These are phyloP conservation scores for Melanopsichium pennsylvanicum DNA, from an alignment of 1,284 basidiomycete species.

Conservation along the genomic window DNA sequence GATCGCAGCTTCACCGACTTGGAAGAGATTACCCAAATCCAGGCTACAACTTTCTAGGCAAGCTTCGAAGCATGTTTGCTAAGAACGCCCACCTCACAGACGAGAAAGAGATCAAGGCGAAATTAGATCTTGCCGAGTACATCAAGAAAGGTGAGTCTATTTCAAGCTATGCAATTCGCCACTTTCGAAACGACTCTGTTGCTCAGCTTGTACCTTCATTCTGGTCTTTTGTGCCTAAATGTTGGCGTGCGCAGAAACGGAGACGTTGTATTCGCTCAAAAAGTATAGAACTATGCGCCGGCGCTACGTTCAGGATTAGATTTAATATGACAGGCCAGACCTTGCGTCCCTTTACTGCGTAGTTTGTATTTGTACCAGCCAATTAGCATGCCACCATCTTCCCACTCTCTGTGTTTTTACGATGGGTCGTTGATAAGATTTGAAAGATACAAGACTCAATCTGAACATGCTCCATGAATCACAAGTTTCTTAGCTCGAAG, in stretches of 20 bases:
- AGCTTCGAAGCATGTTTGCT: conserved; percentile 56
- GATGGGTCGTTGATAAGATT: too few relatives aligned
- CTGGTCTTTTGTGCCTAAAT: background rate
- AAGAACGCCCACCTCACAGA: conserved; percentile 60
- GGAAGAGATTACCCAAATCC: conserved; percentile 65
- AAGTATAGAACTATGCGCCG: conserved; percentile 61
- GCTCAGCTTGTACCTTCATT: background rate
- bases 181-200: background rate
- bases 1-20: conserved; percentile 57
- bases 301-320: conserved; percentile 43
- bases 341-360: too few relatives aligned
- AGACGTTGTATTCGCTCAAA: conserved; percentile 62
- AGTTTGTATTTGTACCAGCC: conserved; percentile 24
- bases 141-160: conserved; percentile 54
- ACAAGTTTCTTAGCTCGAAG: too few relatives aligned
- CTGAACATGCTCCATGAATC: too few relatives aligned
- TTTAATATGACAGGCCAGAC: too few relatives aligned
- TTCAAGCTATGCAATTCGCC: too few relatives aligned
- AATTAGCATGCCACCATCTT: too few relatives aligned
- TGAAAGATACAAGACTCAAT: too few relatives aligned
- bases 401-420: too few relatives aligned
- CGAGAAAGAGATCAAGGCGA: conserved; percentile 56
- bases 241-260: conserved; percentile 46
- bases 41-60: conserved; percentile 61
- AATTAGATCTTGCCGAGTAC: conserved; percentile 58